These are phyloP conservation scores for Corymbia citriodora DNA, from an alignment of 441 rosid genomes.

Conservation along the genomic window DNA sequence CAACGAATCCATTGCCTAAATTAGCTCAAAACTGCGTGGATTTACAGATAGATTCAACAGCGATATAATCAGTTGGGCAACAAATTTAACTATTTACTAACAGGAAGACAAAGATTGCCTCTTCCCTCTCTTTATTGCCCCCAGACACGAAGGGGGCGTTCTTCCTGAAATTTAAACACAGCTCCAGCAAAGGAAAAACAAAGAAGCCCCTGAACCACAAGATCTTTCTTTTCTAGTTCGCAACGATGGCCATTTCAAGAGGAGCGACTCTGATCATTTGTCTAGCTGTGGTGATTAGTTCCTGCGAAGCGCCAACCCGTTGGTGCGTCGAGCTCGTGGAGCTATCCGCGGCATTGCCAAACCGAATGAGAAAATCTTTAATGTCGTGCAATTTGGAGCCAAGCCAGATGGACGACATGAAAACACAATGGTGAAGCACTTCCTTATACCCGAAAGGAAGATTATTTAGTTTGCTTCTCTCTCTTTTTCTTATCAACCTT, in stretches of 20 bases:
- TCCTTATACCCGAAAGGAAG: neutral
- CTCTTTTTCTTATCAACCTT: neutral
- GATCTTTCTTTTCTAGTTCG: slow-evolving; percentile 2
- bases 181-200: neutral
- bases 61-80: neutral
- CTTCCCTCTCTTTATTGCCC: neutral
- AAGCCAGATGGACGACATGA: slow-evolving; percentile 27
- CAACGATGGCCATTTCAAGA: slow-evolving; percentile 10
- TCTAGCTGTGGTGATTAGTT: slow-evolving; percentile 10
- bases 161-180: neutral
- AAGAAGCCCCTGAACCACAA: neutral
- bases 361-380: slow-evolving; percentile 31
- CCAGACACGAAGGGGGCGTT: neutral
- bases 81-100: neutral
- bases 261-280: slow-evolving; percentile 20
- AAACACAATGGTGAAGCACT: slow-evolving; percentile 19
- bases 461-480: neutral
- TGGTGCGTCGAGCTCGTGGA: neutral
- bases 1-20: neutral
- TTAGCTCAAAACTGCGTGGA: neutral
- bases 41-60: neutral
- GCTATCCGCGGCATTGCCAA: neutral
- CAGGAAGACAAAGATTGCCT: neutral
- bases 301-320: slow-evolving; percentile 1
- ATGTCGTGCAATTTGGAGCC: slow-evolving; percentile 38